These are phyloP conservation scores for Sporothrix curviconia DNA, from an alignment of 2,329 filamentous ascomycete genomes.

Conservation along the genomic window DNA sequence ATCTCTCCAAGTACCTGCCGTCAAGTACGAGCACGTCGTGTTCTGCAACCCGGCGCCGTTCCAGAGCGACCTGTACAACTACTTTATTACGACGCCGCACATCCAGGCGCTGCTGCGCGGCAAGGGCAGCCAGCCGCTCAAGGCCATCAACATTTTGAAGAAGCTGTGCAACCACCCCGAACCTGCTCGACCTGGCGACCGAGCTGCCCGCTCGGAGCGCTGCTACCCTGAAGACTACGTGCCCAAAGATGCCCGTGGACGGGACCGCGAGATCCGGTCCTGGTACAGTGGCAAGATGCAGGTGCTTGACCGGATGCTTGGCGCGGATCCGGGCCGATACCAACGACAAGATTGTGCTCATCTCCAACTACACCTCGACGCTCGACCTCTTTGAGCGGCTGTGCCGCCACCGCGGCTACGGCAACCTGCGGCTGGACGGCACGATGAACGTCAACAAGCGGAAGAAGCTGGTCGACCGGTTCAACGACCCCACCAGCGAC, in stretches of 20 bases:
- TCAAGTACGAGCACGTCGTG: slow-evolving; percentile 99
- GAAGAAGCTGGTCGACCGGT: slow-evolving; percentile 93
- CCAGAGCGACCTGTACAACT: slow-evolving; percentile 88
- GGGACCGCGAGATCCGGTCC: slow-evolving; percentile 85
- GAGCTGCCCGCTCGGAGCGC: slow-evolving; percentile 79
- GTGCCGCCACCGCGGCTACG: slow-evolving; percentile 78
- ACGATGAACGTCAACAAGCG: slow-evolving; percentile 98
- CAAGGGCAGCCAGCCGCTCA: slow-evolving; percentile 91
- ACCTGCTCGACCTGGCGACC: slow-evolving; percentile 73
- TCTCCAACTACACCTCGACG: slow-evolving; percentile 96
- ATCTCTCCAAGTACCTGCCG: slow-evolving; percentile 97
- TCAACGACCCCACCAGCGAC: slow-evolving; percentile 83
- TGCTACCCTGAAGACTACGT: slow-evolving; percentile 84
- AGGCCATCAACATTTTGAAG: slow-evolving; percentile 93
- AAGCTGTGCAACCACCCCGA: slow-evolving; percentile 98
- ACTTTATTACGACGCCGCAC: slow-evolving; percentile 92
- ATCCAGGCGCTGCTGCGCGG: slow-evolving; percentile 87
- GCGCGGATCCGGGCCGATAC: slow-evolving; percentile 91
- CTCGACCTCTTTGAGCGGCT: slow-evolving; percentile 89
- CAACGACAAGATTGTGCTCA: slow-evolving; percentile 98
- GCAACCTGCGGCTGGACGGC: slow-evolving; percentile 82
- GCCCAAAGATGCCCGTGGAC: slow-evolving; percentile 76
- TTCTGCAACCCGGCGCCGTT: slow-evolving; percentile 94
- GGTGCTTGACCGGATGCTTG: slow-evolving; percentile 95
- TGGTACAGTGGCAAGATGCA: slow-evolving; percentile 99